phyloP scores from a whole-genome alignment of 2,329 filamentous ascomycete species.

The Myriosclerotinia scirpicola region DNA sequence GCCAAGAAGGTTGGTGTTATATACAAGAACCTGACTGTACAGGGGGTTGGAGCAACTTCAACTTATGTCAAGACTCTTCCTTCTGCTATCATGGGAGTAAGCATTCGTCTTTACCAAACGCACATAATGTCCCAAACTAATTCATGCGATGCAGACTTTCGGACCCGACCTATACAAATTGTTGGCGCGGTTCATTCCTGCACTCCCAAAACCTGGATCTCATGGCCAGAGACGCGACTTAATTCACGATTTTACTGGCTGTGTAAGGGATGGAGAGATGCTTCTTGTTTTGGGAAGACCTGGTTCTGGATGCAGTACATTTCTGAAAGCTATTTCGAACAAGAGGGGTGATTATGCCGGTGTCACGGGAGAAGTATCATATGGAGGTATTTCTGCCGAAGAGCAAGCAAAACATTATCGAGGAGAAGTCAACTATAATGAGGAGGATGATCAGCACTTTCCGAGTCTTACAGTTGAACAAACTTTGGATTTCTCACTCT shows the following conservation, averaged over 20 bases:
- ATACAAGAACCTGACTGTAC: constrained; percentile 74
- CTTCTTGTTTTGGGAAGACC: constrained; percentile 72
- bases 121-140: constrained; percentile 1
- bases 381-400: constrained; percentile 68
- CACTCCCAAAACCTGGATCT: constrained; percentile 33
- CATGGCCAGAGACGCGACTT: constrained; percentile 43
- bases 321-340: constrained; percentile 74
- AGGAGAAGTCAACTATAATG: constrained; percentile 77
- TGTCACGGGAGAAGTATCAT: constrained; percentile 68
- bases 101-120: constrained; percentile 4
- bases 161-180: constrained; percentile 74
- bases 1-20: constrained; percentile 77
- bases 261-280: constrained; percentile 69
- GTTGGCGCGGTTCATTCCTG: constrained; percentile 43
- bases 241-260: constrained; percentile 66
- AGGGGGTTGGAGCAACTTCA: constrained; percentile 65
- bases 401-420: constrained; percentile 65
- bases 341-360: constrained; percentile 63
- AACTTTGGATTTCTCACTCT: constrained; percentile 71
- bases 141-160: constrained; percentile 55
- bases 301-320: constrained; percentile 73
- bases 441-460: constrained; percentile 75
- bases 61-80: constrained; percentile 72
- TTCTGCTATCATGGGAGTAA: constrained; percentile 64
- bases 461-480: constrained; percentile 74